Percentiles rank a stretch among this genome's conserved stretches.
These are phyloP conservation scores for Nothophytophthora sp. DNA, from an alignment of 352 stramenopile species.

Conservation along the genomic window DNA sequence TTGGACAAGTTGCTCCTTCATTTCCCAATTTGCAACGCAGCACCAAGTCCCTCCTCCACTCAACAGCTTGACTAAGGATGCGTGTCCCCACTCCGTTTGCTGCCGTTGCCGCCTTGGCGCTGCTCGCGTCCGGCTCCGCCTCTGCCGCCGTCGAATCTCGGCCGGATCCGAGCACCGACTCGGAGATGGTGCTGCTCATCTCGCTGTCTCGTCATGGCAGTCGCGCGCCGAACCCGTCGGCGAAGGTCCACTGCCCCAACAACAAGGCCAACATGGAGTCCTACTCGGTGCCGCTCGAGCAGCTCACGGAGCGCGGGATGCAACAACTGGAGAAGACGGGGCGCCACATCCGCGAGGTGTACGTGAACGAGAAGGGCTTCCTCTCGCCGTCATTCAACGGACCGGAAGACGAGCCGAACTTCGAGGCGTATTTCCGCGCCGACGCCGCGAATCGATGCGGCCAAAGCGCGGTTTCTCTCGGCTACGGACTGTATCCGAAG, in stretches of 20 bases:
- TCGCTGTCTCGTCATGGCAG: constrained; percentile 75
- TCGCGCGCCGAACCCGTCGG: constrained; percentile 65
- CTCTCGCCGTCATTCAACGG: constrained; percentile 71
- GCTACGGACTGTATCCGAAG: constrained; percentile 71
- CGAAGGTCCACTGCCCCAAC: constrained; percentile 65
- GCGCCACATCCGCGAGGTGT: constrained; percentile 68
- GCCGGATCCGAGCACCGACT: constrained; percentile 16
- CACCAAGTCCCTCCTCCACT: background rate
- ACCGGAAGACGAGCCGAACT: constrained; percentile 44
- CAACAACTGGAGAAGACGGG: constrained; percentile 66
- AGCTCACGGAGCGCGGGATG: constrained; percentile 77
- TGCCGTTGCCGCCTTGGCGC: constrained; percentile 15
- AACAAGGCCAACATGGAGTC: constrained; percentile 56
- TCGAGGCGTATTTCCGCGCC: constrained; percentile 77
- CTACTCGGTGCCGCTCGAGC: constrained; percentile 69
- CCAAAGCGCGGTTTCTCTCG: constrained; percentile 68
- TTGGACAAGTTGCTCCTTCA: constrained; percentile 11
- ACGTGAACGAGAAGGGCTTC: constrained; percentile 64
- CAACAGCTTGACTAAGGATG: constrained; percentile 23
- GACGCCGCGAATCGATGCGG: constrained; percentile 69
- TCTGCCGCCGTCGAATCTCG: background rate
- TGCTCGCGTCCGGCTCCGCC: constrained; percentile 13
- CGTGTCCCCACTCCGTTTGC: constrained; percentile 26
- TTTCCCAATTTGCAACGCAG: constrained; percentile 14
- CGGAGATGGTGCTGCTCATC: constrained; percentile 65